A percentile compares a stretch with the other conserved stretches of the same genome.
Evolutionary conservation across 495 filamentous ascomycete genomes (phyloP).

Genomic region (Cladorrhinum samala): DNA sequence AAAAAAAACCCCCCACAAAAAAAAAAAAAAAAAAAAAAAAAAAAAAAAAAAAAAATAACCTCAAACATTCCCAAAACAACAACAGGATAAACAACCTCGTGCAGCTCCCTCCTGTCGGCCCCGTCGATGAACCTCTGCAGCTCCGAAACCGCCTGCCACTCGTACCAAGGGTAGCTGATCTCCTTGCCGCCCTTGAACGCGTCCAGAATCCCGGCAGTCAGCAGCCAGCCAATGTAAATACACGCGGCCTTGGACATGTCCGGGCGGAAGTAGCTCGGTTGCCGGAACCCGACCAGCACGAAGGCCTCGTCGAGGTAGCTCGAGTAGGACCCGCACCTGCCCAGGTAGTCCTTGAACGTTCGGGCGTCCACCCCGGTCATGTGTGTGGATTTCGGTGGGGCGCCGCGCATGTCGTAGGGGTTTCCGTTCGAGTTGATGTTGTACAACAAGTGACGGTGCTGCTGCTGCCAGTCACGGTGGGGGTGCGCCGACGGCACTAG

Average conservation of each 20-base stretch:
- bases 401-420: constrained; percentile 5
- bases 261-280: constrained; percentile 7
- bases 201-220: constrained; percentile 6
- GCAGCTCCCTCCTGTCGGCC: constrained; percentile 1
- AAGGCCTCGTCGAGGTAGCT: constrained; percentile 9
- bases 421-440: neutral
- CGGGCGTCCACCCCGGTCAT: constrained; percentile 6
- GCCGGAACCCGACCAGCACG: constrained; percentile 5
- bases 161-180: constrained; percentile 8
- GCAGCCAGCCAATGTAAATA: constrained; percentile 12
- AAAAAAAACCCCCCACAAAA: neutral
- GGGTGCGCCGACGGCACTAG: too few species aligned
- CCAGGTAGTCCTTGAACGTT: constrained; percentile 7
- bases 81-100: constrained; percentile 11
- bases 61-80: constrained; percentile 9
- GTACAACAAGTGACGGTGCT: neutral
- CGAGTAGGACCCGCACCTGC: constrained; percentile 4
- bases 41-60: neutral
- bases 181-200: neutral
- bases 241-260: constrained; percentile 11
- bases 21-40: neutral
- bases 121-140: constrained; percentile 6
- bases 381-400: constrained; percentile 9
- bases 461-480: neutral
- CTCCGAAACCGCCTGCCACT: constrained; percentile 6